Conservation (phyloP, 257 asterid species). For the Misopates orontium region DNA sequence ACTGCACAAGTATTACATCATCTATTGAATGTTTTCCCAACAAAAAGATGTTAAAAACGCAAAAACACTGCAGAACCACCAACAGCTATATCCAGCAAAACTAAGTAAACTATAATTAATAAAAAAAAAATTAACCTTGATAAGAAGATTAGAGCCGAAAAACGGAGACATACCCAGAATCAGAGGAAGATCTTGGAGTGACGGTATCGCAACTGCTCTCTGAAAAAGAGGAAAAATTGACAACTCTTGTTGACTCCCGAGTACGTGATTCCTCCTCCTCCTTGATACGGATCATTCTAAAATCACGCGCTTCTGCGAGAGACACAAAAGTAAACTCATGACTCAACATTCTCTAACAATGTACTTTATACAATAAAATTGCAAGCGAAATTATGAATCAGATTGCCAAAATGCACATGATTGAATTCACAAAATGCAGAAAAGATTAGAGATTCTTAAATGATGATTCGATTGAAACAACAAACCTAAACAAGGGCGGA, state of each 20-base stretch:
- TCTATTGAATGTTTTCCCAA: background rate
- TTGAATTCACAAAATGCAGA: background rate
- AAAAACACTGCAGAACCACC: slow-evolving; percentile 3
- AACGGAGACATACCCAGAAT: slow-evolving; percentile 43
- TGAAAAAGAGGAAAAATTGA: slow-evolving; percentile 33
- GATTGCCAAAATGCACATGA: slow-evolving; percentile 14
- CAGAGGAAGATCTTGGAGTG: slow-evolving; percentile 44
- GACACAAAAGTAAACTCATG: slow-evolving; percentile 9
- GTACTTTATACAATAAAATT: background rate
- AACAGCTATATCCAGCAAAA: background rate
- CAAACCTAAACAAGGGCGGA: slow-evolving; percentile 10
- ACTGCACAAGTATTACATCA: slow-evolving; percentile 2
- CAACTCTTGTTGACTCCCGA: slow-evolving; percentile 36
- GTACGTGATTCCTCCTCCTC: slow-evolving; percentile 36
- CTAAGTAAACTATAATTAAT: background rate
- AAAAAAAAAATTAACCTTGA: slow-evolving; percentile 18
- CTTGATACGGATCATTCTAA: slow-evolving; percentile 38
- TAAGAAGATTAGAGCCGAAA: background rate
- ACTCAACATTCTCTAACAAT: background rate
- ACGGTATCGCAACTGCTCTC: slow-evolving; percentile 42
- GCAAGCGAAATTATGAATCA: no score
- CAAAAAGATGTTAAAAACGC: slow-evolving; percentile 3
- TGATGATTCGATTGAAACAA: background rate
- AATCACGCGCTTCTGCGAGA: slow-evolving; percentile 23
- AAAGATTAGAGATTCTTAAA: background rate